Evolutionary conservation across 2,329 filamentous ascomycete genomes (phyloP), one percentile per base, ranked within the genome.

Genomic region (Pyrenochaeta sp.): DNA sequence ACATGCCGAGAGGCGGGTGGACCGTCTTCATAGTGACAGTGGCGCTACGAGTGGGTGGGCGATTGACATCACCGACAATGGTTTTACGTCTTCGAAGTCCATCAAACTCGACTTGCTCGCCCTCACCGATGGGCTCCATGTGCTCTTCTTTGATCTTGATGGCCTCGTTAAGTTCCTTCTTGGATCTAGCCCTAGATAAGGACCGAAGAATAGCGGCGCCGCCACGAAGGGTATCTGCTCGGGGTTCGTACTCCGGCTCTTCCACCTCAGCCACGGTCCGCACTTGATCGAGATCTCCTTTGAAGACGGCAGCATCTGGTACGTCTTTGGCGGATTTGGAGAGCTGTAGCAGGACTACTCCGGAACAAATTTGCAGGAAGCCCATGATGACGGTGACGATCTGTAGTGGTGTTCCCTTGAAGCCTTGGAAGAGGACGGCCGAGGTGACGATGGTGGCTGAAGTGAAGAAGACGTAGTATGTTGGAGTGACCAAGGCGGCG

Each of bases 391-490:
- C 91, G 0, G 93, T 97, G 45, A 91, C 84, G 56, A 99, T 98
- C 27, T 91, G 87, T 5, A 87, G 85, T 0, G 86, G 84, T 0
- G 91, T 91, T 36, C 94, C 95, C 73, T 96, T 94, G 85, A 99
- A 97, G 7, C 95, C 95, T 62, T 88, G 90, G 79, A 98, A 98
- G 2, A 99, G 83, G 46, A 99, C 89, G 3, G 93, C 91, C 0
- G 94, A 97, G 5, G 93, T 96, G 67, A 98, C 87, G 65, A 99
- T 97, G 22, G 95, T 98, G 5, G 93, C 91, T 68, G 90, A 96
- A 39, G 95, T 99, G 77, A 99, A 99, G 82, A 96, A 94, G 65
- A 99, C 95, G 77, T 99, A 99, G 80, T 99, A 99, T 2, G 95
- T 99, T 0, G 95, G 95, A 0, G 95, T 99, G 58, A 99, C 95